Conservation (phyloP, 2,329 filamentous ascomycete species). For the Acephala macrosclerotiorum region DNA sequence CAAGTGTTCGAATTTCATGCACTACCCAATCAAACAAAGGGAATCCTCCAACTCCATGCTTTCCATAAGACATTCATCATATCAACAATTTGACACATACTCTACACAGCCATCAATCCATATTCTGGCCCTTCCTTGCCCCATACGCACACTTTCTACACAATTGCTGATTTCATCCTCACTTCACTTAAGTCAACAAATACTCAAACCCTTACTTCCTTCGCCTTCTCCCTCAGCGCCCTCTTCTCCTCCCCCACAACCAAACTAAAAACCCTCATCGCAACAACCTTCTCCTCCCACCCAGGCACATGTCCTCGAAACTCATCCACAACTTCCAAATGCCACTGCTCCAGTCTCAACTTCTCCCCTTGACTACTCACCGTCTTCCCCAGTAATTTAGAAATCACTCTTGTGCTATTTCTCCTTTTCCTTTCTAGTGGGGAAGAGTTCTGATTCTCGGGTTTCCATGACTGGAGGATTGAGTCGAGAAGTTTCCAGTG, state of each 20-base stretch:
- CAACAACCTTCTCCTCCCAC: conserved; percentile 44
- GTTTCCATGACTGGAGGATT: conserved; percentile 40
- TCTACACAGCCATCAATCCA: neutral
- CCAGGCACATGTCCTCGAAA: conserved; percentile 41
- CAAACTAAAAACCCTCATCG: conserved; percentile 42
- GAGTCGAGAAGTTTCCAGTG: conserved; percentile 43
- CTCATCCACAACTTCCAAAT: conserved; percentile 45
- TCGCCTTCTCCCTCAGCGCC: conserved; percentile 14
- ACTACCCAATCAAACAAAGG: neutral
- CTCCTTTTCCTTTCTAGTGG: conserved; percentile 28
- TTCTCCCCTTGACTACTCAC: conserved; percentile 34
- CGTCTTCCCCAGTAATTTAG: conserved; percentile 40
- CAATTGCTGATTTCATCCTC: neutral
- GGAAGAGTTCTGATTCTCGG: conserved; percentile 27
- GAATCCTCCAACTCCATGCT: conserved; percentile 6
- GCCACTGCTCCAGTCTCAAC: conserved; percentile 44
- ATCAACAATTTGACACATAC: conserved; percentile 8
- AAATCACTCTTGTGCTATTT: conserved; percentile 42
- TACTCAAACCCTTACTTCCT: conserved; percentile 10
- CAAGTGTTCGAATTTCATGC: neutral
- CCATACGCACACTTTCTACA: no score
- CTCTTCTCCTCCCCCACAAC: conserved; percentile 40
- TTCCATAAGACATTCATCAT: neutral
- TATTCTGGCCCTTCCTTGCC: neutral
- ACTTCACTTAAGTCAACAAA: neutral